Conservation (phyloP, 345 rosid species). For the Atalantia buxifolia region DNA sequence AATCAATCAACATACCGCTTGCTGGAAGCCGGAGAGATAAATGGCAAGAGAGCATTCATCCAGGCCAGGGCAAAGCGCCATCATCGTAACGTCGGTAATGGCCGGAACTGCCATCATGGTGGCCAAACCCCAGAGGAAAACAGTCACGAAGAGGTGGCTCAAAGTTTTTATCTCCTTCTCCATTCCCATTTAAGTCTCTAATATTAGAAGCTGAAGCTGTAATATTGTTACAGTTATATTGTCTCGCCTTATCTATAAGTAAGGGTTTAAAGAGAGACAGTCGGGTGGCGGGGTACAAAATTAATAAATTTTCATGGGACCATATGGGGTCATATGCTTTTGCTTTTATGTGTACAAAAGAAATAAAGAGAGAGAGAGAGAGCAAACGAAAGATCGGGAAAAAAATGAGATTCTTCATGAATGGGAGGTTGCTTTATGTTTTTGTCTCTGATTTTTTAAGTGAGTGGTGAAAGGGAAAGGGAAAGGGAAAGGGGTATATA, state of each 20-base stretch:
- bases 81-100: constrained; percentile 73
- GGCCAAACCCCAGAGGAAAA: constrained; percentile 51
- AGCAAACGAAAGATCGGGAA: not conserved
- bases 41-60: constrained; percentile 85
- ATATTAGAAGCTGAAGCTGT: not conserved
- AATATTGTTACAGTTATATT: too few species aligned
- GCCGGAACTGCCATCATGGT: constrained; percentile 47
- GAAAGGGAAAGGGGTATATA: not conserved
- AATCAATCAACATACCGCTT: constrained; percentile 45
- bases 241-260: too few species aligned
- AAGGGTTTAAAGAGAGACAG: not conserved
- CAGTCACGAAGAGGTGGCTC: constrained; percentile 54
- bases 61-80: constrained; percentile 66
- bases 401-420: not conserved
- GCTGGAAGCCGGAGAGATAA: constrained; percentile 75
- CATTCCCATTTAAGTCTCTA: constrained; percentile 10
- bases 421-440: not conserved
- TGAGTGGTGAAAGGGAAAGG: not conserved
- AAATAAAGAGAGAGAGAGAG: not conserved
- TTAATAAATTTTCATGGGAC: not conserved
- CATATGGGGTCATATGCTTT: not conserved
- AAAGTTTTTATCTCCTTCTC: constrained; percentile 25
- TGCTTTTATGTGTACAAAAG: not conserved
- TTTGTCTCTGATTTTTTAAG: not conserved
- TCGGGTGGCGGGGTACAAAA: not conserved